Evolutionary conservation across 164 flowering plant genomes (phyloP), one percentile per base, ranked within the genome.

Genomic region (Nelumbo lutea): DNA sequence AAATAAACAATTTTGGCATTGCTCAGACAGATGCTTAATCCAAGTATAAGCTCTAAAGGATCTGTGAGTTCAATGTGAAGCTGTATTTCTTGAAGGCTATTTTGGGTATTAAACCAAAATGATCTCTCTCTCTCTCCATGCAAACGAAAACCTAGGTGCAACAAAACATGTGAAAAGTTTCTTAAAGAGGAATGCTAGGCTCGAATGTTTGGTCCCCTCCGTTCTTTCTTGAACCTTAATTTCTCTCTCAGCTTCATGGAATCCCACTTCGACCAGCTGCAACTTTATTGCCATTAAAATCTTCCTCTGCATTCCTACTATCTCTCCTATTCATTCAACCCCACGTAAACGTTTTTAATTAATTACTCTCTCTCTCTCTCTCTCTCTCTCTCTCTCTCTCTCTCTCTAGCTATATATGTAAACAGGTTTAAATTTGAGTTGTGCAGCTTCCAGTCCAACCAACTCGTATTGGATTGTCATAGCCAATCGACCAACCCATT

Each of bases 171-270:
- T 65, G 43, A 65, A 65, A 58, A 42, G 56, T 45, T 48, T 65
- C 53, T 13, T 38, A 2, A 48, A 50, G 56, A 8, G 40, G 58
- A 27, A 13, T 38, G 67, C 67, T 65, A 50, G 42, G 44, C 0
- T 50, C 39, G 9, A 9, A 51, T 65, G 52, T 47, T 47, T 65
- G 67, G 67, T 65, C 67, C 58, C 67, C 67, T 48, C 8, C 58
- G 9, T 40, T 39, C 39, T 46, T 50, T 14, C 5, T 64, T 56
- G 55, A 64, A 15, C 67, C 9, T 39, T 8, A 15, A 9, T 9
- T 62, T 52, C 55, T 65, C 14, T 59, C 39, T 59, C 44, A 40
- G 42, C 55, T 7, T 64, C 13, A 64, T 64, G 67, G 42, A 64
- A 48, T 64, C 67, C 67, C 67, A 64, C 55, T 64, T 27, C 61